Percentiles rank a stretch among this genome's conserved stretches.
Conservation (phyloP, 208 protist species). For the Kentomonas sorsogonicus region DNA sequence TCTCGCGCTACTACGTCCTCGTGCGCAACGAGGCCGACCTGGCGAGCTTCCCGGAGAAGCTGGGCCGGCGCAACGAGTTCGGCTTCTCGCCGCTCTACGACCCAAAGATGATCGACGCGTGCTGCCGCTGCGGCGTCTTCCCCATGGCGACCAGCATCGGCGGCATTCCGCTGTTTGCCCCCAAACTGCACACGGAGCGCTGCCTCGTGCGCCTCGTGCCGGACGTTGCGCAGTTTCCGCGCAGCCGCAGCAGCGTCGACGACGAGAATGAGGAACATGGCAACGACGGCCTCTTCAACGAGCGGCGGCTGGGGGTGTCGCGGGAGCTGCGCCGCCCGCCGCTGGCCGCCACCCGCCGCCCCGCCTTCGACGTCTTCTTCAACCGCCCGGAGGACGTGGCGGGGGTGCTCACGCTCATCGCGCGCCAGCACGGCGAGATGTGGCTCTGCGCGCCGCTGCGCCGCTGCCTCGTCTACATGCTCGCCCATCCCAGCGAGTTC, state of each 20-base stretch:
- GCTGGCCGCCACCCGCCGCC: slow-evolving; percentile 14
- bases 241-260: no score
- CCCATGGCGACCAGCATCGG: slow-evolving; percentile 37
- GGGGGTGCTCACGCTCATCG: slow-evolving; percentile 56
- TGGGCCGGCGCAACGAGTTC: slow-evolving; percentile 34
- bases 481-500: slow-evolving; percentile 42
- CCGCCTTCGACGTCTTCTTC: slow-evolving; percentile 59
- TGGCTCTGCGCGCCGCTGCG: slow-evolving; percentile 79
- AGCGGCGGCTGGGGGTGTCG: slow-evolving; percentile 28
- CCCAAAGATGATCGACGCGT: slow-evolving; percentile 56
- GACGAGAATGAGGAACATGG: no score
- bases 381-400: slow-evolving; percentile 62
- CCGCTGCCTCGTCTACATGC: slow-evolving; percentile 61
- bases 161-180: slow-evolving; percentile 33
- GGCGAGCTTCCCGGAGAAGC: slow-evolving; percentile 22
- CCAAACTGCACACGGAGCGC: slow-evolving; percentile 62
- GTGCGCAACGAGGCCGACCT: slow-evolving; percentile 37
- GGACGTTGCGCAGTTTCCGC: slow-evolving; percentile 37
- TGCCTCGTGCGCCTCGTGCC: slow-evolving; percentile 25
- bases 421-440: slow-evolving; percentile 69
- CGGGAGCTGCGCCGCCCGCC: slow-evolving; percentile 36
- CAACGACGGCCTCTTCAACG: slow-evolving; percentile 23
- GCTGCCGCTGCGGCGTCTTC: slow-evolving; percentile 72
- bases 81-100: slow-evolving; percentile 68
- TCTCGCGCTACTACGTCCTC: slow-evolving; percentile 25